These are phyloP conservation scores for Tricholoma sp. DNA, from an alignment of 768 basidiomycete species.

Conservation along the genomic window DNA sequence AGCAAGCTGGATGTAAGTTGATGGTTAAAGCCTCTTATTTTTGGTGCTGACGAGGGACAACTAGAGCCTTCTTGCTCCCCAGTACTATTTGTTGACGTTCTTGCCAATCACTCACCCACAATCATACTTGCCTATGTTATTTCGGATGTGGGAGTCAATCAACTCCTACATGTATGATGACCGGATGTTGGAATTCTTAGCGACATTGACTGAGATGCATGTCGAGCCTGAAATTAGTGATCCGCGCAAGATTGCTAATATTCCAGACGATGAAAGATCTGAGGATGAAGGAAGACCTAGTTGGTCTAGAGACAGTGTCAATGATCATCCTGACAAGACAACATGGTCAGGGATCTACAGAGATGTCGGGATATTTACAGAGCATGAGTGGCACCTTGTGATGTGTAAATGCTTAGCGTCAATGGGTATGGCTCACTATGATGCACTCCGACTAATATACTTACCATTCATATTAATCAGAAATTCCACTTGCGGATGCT, in stretches of 20 bases:
- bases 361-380: conserved; percentile 83
- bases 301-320: conserved; percentile 43
- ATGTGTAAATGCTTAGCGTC: conserved; percentile 87
- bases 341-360: conserved; percentile 75
- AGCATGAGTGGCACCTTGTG: conserved; percentile 78
- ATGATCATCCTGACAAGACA: conserved; percentile 20
- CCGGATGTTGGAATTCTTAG: conserved; percentile 80
- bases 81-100: conserved; percentile 84
- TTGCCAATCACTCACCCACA: conserved; percentile 83
- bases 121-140: conserved; percentile 76
- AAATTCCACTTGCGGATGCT: conserved; percentile 67
- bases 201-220: conserved; percentile 75
- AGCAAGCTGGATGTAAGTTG: conserved; percentile 63
- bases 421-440: conserved; percentile 47
- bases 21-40: background rate
- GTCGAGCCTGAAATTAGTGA: conserved; percentile 73
- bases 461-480: conserved; percentile 26
- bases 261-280: conserved; percentile 66
- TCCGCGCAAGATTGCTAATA: conserved; percentile 57
- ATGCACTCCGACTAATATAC: conserved; percentile 3
- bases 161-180: conserved; percentile 90
- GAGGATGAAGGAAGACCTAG: conserved; percentile 56
- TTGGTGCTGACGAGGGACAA: background rate
- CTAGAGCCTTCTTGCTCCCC: conserved; percentile 71
- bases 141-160: conserved; percentile 83